Percentiles rank a stretch among this genome's conserved stretches.
These are phyloP conservation scores for Gilbertella persicaria DNA, from an alignment of 371 early-diverging fungal species.

Conservation along the genomic window DNA sequence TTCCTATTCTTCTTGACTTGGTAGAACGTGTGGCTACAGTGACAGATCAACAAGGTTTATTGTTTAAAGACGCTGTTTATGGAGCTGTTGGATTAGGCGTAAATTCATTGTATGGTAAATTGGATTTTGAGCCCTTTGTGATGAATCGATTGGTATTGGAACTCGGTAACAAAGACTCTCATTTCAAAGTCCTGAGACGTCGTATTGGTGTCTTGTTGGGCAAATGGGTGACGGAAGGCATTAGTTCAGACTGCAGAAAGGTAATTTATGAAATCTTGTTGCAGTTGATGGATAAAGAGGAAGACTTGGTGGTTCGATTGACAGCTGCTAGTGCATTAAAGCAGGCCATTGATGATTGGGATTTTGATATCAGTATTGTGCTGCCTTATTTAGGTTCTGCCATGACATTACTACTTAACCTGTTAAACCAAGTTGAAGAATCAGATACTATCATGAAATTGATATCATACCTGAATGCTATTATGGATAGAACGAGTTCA, in stretches of 20 bases:
- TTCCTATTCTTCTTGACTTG: constrained; percentile 66
- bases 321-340: constrained; percentile 75
- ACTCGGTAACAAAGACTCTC: constrained; percentile 48
- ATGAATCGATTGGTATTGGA: constrained; percentile 59
- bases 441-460: constrained; percentile 79
- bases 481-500: constrained; percentile 77
- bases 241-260: constrained; percentile 64
- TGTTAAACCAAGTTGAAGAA: constrained; percentile 73
- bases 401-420: constrained; percentile 53
- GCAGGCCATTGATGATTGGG: constrained; percentile 83
- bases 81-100: constrained; percentile 82
- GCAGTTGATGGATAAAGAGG: constrained; percentile 64
- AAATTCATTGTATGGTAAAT: constrained; percentile 76
- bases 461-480: constrained; percentile 71
- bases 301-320: constrained; percentile 83
- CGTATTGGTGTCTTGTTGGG: constrained; percentile 85
- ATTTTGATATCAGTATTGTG: constrained; percentile 77
- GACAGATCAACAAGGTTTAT: constrained; percentile 53
- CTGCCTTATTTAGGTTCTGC: constrained; percentile 69
- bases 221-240: constrained; percentile 84
- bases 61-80: constrained; percentile 84
- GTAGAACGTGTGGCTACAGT: constrained; percentile 58
- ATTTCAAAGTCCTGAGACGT: constrained; percentile 64
- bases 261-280: constrained; percentile 71
- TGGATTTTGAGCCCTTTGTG: constrained; percentile 86